Evolutionary conservation across 352 stramenopile genomes (phyloP).

Genomic region (Hyaloperonospora arabidopsidis): DNA sequence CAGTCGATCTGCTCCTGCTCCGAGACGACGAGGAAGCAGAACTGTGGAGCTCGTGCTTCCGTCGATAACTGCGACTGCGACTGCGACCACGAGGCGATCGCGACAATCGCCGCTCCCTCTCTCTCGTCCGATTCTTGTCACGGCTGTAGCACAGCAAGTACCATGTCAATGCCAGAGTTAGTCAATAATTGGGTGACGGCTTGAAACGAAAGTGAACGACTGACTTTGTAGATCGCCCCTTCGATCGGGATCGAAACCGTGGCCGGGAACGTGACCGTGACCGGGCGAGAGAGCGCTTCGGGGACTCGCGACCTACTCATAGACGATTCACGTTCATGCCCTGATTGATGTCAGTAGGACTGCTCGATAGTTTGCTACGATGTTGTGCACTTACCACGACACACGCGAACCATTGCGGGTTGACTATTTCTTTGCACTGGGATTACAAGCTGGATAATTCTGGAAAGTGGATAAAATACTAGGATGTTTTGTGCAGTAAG

Average conservation of each 20-base stretch:
- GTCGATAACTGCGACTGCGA: slow-evolving; percentile 5
- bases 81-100: slow-evolving; percentile 14
- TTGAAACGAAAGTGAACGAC: neutral
- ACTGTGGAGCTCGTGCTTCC: slow-evolving; percentile 19
- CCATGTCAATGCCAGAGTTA: neutral
- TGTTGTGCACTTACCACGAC: too few species aligned
- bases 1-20: slow-evolving; percentile 24
- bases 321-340: slow-evolving; percentile 13
- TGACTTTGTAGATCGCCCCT: slow-evolving; percentile 12
- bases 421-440: too few species aligned
- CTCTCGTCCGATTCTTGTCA: slow-evolving; percentile 7
- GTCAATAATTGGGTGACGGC: too few species aligned
- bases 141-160: slow-evolving; percentile 2
- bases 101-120: slow-evolving; percentile 7
- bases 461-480: too few species aligned
- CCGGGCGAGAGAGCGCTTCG: slow-evolving; percentile 8
- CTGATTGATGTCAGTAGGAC: slow-evolving; percentile 22
- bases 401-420: too few species aligned
- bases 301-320: slow-evolving; percentile 25
- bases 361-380: too few species aligned
- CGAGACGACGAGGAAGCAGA: slow-evolving; percentile 18
- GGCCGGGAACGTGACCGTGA: slow-evolving; percentile 11
- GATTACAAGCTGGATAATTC: too few species aligned
- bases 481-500: too few species aligned
- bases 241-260: slow-evolving; percentile 16